Conservation (phyloP, 306 rosid species). For the Cotoneaster glaucophyllus region DNA sequence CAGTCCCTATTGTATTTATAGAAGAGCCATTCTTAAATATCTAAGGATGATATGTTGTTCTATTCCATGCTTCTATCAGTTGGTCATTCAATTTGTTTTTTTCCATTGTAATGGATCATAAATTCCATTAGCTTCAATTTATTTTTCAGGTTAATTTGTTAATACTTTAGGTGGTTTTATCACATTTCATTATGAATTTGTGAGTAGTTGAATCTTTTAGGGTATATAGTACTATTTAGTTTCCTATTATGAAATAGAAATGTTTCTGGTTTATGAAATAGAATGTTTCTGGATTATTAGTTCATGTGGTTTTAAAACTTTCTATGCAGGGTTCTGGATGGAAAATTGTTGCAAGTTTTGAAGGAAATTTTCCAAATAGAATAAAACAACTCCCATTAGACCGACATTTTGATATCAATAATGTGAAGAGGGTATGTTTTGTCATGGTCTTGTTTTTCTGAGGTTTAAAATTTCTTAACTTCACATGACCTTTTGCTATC, state of each 20-base stretch:
- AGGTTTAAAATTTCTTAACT: background rate
- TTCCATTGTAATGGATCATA: background rate
- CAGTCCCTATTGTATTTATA: background rate
- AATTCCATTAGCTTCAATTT: background rate
- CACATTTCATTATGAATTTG: background rate
- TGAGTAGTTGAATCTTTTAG: background rate
- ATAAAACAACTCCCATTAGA: constrained; percentile 92
- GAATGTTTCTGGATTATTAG: background rate
- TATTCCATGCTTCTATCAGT: background rate
- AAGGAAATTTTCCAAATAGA: constrained; percentile 92
- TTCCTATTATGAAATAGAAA: background rate
- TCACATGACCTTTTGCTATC: background rate
- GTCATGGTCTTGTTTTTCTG: background rate
- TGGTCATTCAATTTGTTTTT: background rate
- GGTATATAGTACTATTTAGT: background rate
- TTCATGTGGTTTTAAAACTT: background rate
- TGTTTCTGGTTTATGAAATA: background rate
- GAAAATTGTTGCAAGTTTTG: constrained; percentile 96
- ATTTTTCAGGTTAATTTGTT: background rate
- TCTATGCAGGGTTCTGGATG: constrained; percentile 92
- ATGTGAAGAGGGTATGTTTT: constrained; percentile 83
- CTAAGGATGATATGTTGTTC: background rate
- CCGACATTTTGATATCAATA: constrained; percentile 91
- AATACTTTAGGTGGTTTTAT: background rate
- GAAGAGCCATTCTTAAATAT: background rate